Evolutionary conservation across 352 stramenopile species (phyloP).

Genomic region (Phytopythium cucurbitacearum): DNA sequence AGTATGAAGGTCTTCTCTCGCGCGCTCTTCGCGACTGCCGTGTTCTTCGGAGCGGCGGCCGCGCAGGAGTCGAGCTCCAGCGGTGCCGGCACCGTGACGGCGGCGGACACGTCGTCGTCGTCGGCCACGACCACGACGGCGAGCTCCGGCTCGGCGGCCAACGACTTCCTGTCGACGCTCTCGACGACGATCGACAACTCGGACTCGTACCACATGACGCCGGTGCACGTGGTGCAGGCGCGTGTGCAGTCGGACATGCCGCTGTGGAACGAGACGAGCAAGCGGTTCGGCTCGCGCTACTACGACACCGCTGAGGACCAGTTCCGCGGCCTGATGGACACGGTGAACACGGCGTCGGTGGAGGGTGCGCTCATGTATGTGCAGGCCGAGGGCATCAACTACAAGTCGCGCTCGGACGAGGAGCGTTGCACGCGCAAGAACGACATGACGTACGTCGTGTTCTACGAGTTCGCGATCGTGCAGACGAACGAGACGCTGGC

Average conservation of each 20-base stretch:
- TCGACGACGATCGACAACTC: conserved; percentile 8
- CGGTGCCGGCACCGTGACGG: conserved; percentile 25
- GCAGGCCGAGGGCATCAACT: conserved; percentile 83
- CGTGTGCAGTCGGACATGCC: conserved; percentile 69
- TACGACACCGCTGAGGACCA: conserved; percentile 46
- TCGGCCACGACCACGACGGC: conserved; percentile 9
- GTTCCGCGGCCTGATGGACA: conserved; percentile 69
- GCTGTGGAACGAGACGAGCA: conserved; percentile 38
- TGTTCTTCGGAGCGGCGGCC: conserved; percentile 11
- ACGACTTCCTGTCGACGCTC: conserved; percentile 36
- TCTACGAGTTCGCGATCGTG: conserved; percentile 74
- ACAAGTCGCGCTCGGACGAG: conserved; percentile 48
- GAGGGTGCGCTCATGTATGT: conserved; percentile 87
- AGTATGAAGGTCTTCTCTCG: conserved; percentile 31
- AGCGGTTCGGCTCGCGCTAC: conserved; percentile 59
- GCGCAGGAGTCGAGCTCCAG: conserved; percentile 15
- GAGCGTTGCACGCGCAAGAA: conserved; percentile 76
- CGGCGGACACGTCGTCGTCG: conserved; percentile 10
- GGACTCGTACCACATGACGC: conserved; percentile 64
- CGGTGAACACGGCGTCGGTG: conserved; percentile 76
- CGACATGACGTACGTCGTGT: conserved; percentile 74
- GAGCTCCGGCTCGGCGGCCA: conserved; percentile 19
- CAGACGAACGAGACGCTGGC: conserved; percentile 79
- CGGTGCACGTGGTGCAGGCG: conserved; percentile 67
- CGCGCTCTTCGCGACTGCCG: conserved; percentile 16